Conservation (phyloP, 208 protist genomes). For the Histomonas meleagridis region DNA sequence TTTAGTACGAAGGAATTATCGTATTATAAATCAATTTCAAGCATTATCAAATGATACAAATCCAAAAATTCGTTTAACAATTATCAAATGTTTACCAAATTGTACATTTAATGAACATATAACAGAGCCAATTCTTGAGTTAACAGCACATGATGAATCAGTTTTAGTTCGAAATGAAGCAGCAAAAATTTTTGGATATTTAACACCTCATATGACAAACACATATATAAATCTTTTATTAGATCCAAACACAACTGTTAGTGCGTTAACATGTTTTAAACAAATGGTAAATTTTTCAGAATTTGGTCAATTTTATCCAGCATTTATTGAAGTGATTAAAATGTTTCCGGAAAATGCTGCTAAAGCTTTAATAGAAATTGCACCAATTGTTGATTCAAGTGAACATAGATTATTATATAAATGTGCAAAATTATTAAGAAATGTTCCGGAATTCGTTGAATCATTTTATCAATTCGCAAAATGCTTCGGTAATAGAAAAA, state of each 20-base stretch:
- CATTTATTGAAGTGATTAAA: neutral
- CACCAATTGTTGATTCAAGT: neutral
- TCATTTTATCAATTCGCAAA: neutral
- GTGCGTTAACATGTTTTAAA: neutral
- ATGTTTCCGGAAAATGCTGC: neutral
- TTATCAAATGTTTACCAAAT: neutral
- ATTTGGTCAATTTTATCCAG: neutral
- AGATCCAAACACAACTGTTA: neutral
- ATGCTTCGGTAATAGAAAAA: neutral
- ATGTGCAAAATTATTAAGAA: neutral
- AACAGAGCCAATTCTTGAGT: neutral
- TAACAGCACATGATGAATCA: neutral
- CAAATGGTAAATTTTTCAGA: neutral
- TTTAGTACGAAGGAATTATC: neutral
- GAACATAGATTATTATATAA: neutral
- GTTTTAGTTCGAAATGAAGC: neutral
- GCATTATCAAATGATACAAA: neutral
- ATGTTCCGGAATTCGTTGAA: neutral
- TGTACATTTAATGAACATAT: neutral
- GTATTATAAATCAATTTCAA: neutral
- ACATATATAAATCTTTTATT: neutral
- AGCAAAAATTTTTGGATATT: neutral
- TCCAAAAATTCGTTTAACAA: neutral
- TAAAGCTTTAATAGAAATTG: neutral
- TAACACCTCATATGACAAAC: neutral